Conservation (phyloP, 306 rosid genomes). For the Gastrolobium villosum region DNA sequence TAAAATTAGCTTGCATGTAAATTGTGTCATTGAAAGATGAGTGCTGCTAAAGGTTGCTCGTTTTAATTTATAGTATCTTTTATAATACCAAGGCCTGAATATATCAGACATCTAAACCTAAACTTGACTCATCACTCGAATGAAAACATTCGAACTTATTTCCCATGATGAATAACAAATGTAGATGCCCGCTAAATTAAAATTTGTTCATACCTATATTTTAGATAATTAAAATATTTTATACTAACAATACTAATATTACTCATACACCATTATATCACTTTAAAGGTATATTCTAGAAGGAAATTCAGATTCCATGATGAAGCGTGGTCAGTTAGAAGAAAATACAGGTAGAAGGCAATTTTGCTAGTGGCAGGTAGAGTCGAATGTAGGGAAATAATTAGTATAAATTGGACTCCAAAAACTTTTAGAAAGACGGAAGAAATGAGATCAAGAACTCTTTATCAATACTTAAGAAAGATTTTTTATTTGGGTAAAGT, state of each 20-base stretch:
- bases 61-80: neutral
- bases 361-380: no score
- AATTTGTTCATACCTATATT: neutral
- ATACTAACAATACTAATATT: neutral
- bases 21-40: slow-evolving; percentile 19
- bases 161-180: neutral
- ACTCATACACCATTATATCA: no score
- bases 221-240: neutral
- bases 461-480: no score
- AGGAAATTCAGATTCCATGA: no score
- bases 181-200: neutral
- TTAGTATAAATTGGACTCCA: no score
- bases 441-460: no score
- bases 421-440: no score
- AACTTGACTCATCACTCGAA: neutral
- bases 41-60: neutral
- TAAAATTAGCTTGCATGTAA: slow-evolving; percentile 37
- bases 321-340: no score
- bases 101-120: neutral
- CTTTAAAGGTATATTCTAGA: no score
- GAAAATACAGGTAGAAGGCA: no score
- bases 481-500: no score
- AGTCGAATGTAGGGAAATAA: no score
- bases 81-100: neutral
- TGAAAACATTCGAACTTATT: neutral